A percentile compares a stretch with the other conserved stretches of the same genome.
Evolutionary conservation across 805 yeast genomes (phyloP).

Genomic region (Wickerhamomyces silvicola): DNA sequence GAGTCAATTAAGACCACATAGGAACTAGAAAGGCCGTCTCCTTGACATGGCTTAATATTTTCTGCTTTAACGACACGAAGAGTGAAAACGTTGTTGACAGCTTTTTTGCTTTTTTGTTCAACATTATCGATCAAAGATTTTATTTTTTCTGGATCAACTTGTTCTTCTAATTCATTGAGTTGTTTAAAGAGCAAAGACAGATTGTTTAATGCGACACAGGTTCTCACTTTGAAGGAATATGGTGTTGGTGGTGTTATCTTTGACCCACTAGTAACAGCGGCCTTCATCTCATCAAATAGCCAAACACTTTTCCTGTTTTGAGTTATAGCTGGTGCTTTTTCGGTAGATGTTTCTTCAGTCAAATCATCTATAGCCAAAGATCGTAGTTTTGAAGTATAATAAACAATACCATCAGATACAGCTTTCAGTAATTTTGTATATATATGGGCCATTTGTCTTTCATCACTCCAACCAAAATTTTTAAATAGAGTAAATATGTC

Average conservation of each 20-base stretch:
- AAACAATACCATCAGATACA: conserved; percentile 53
- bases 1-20: conserved; percentile 61
- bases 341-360: conserved; percentile 16
- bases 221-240: conserved; percentile 48
- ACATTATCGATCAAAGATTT: conserved; percentile 31
- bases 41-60: conserved; percentile 41
- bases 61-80: conserved; percentile 60
- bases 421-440: conserved; percentile 56
- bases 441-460: conserved; percentile 53
- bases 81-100: conserved; percentile 50
- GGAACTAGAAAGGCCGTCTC: conserved; percentile 45
- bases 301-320: conserved; percentile 30
- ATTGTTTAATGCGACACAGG: conserved; percentile 76
- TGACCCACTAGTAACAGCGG: conserved; percentile 36
- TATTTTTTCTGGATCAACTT: conserved; percentile 51
- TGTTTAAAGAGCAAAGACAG: conserved; percentile 45
- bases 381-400: conserved; percentile 36
- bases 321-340: conserved; percentile 12
- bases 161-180: conserved; percentile 45
- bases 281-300: conserved; percentile 46
- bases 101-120: conserved; percentile 16
- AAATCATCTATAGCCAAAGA: conserved; percentile 38
- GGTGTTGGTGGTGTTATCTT: conserved; percentile 41
- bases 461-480: conserved; percentile 60
- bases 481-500: conserved; percentile 52